Conservation (phyloP, 768 basidiomycete species). For the Naganishia onofrii region DNA sequence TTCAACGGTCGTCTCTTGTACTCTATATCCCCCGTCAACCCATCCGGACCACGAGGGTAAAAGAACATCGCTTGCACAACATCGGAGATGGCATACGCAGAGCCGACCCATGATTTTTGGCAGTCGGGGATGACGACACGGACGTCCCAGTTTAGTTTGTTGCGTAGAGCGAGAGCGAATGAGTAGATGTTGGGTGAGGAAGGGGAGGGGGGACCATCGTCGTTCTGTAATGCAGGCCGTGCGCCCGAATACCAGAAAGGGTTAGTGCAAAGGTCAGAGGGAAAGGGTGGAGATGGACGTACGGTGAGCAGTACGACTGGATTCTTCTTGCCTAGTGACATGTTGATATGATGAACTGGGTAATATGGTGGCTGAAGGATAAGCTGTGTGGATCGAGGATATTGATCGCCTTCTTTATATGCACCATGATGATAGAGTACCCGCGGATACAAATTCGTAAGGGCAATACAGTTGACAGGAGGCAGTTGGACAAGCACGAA, state of each 20-base stretch:
- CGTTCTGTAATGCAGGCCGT: constrained; percentile 42
- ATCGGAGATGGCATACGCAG: constrained; percentile 50
- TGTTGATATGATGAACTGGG: too few species aligned
- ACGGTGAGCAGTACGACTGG: constrained; percentile 49
- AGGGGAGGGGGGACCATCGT: constrained; percentile 53
- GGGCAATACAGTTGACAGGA: too few species aligned
- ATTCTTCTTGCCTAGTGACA: constrained; percentile 28
- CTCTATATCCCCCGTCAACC: constrained; percentile 63
- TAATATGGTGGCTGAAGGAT: too few species aligned
- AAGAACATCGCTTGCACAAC: constrained; percentile 50
- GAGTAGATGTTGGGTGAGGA: constrained; percentile 54
- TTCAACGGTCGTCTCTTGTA: constrained; percentile 64
- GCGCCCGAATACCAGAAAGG: too few species aligned
- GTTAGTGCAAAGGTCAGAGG: not conserved
- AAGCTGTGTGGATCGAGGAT: not conserved
- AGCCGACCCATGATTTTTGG: constrained; percentile 53
- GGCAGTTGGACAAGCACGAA: not conserved
- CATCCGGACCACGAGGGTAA: constrained; percentile 52
- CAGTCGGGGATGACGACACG: constrained; percentile 52
- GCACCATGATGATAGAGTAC: not conserved
- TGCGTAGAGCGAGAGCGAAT: constrained; percentile 47
- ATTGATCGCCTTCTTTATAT: constrained; percentile 1
- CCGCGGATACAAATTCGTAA: constrained; percentile 21
- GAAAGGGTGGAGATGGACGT: constrained; percentile 26
- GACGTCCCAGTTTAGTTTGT: constrained; percentile 50